Percentiles rank a stretch among this genome's conserved stretches.
phyloP scores from a whole-genome alignment of 2,329 filamentous ascomycete species.

The Penicillium aurantiogriseum region DNA sequence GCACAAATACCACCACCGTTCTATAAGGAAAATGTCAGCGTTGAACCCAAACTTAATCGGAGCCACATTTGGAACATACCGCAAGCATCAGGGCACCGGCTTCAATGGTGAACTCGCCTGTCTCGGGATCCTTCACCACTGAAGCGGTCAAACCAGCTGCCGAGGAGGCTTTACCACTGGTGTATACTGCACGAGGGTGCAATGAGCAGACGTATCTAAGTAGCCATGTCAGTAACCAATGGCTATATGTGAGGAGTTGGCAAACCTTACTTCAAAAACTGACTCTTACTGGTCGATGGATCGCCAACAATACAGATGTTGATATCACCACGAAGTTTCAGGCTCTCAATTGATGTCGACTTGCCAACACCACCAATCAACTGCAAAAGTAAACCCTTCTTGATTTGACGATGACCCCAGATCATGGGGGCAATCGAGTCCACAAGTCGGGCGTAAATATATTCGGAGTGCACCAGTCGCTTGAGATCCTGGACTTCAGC shows the following conservation, averaged over 20 bases:
- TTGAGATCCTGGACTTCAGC: slow-evolving; percentile 89
- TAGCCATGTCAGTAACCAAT: not conserved
- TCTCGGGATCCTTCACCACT: slow-evolving; percentile 97
- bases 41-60: slow-evolving; percentile 3
- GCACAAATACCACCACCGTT: slow-evolving; percentile 90
- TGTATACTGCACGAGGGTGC: slow-evolving; percentile 94
- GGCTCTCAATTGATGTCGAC: slow-evolving; percentile 77
- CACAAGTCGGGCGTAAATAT: slow-evolving; percentile 90
- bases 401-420: slow-evolving; percentile 95
- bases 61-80: slow-evolving; percentile 35
- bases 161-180: slow-evolving; percentile 94
- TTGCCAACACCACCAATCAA: slow-evolving; percentile 96
- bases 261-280: slow-evolving; percentile 78
- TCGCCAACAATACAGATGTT: slow-evolving; percentile 99
- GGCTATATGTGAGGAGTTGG: too few relatives aligned
- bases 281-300: slow-evolving; percentile 93
- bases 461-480: slow-evolving; percentile 89
- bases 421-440: slow-evolving; percentile 95
- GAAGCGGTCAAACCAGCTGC: slow-evolving; percentile 96
- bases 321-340: slow-evolving; percentile 94
- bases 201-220: slow-evolving; percentile 78
- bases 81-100: slow-evolving; percentile 97
- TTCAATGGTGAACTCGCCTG: slow-evolving; percentile 97
- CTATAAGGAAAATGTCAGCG: slow-evolving; percentile 20
- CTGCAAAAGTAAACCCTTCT: slow-evolving; percentile 92